Conservation (phyloP, 2,329 filamentous ascomycete genomes). For the Zymoseptoria passerinii region DNA sequence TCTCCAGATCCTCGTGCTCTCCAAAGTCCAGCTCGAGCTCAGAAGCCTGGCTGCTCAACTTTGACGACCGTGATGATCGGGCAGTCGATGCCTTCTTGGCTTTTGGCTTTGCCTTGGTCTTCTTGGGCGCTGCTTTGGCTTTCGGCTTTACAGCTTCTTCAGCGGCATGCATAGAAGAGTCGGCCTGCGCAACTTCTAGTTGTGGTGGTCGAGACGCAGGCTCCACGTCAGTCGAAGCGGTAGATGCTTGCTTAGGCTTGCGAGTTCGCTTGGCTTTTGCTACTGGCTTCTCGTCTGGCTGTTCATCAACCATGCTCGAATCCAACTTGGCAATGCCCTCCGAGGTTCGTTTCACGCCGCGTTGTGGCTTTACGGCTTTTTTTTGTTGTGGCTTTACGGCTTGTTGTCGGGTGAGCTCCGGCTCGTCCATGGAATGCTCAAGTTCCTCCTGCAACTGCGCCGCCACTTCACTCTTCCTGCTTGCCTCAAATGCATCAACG, state of each 20-base stretch:
- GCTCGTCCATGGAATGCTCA: slow-evolving; percentile 23
- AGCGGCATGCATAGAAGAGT: background rate
- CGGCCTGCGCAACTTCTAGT: background rate
- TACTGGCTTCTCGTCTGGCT: slow-evolving; percentile 23
- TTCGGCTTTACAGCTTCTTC: slow-evolving; percentile 3
- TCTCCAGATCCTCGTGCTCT: slow-evolving; percentile 11
- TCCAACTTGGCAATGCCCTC: slow-evolving; percentile 28
- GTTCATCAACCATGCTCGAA: slow-evolving; percentile 16
- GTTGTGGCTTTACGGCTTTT: slow-evolving; percentile 17
- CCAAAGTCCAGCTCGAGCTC: slow-evolving; percentile 13
- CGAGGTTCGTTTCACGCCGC: slow-evolving; percentile 33
- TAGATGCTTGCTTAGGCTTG: slow-evolving; percentile 14
- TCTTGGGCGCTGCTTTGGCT: slow-evolving; percentile 19
- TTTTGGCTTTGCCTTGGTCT: slow-evolving; percentile 21
- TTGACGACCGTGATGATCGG: slow-evolving; percentile 18
- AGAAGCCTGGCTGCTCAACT: slow-evolving; percentile 13
- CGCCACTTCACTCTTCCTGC: slow-evolving; percentile 20
- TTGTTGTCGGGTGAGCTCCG: slow-evolving; percentile 17
- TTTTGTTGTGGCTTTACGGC: slow-evolving; percentile 18
- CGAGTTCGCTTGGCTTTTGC: slow-evolving; percentile 18
- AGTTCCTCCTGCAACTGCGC: slow-evolving; percentile 26
- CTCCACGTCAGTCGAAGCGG: slow-evolving; percentile 6
- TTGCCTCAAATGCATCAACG: slow-evolving; percentile 7
- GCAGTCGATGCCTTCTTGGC: slow-evolving; percentile 22
- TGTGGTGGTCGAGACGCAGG: background rate